Percentiles rank a stretch among this genome's conserved stretches.
These are phyloP conservation scores for Fusarium bulbicola DNA, from an alignment of 2,329 filamentous ascomycete species.

Conservation along the genomic window DNA sequence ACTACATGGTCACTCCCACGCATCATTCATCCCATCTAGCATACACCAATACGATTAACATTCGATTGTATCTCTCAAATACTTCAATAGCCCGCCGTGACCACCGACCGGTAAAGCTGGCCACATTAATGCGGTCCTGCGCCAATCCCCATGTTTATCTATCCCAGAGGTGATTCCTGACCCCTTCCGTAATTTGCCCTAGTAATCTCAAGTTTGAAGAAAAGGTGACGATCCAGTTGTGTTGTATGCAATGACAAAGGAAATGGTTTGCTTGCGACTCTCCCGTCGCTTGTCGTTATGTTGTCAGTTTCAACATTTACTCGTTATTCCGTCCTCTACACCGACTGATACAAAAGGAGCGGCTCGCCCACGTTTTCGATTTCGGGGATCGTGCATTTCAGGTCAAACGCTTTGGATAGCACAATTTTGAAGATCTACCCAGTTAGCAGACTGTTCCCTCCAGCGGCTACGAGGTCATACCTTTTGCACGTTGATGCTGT, in stretches of 20 bases:
- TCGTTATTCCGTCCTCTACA: constrained; percentile 42
- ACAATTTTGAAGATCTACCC: constrained; percentile 98
- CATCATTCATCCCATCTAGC: constrained; percentile 22
- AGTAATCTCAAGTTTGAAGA: constrained; percentile 34
- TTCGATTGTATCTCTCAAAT: constrained; percentile 31
- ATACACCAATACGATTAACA: constrained; percentile 36
- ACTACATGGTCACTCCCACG: neutral
- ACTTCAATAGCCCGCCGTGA: constrained; percentile 29
- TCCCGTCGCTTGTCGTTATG: constrained; percentile 27
- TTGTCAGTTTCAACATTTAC: constrained; percentile 38
- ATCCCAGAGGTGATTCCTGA: constrained; percentile 34
- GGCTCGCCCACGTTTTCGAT: constrained; percentile 99
- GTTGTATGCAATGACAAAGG: constrained; percentile 38
- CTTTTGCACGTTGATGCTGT: constrained; percentile 99
- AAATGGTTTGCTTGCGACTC: constrained; percentile 20
- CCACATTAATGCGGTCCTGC: constrained; percentile 29
- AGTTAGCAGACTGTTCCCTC: neutral
- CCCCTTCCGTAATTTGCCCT: constrained; percentile 35
- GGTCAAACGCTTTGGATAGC: constrained; percentile 95
- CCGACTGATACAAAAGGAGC: constrained; percentile 85
- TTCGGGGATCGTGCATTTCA: constrained; percentile 98
- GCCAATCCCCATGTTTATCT: constrained; percentile 36
- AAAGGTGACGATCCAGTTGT: constrained; percentile 36
- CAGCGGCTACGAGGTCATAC: constrained; percentile 64
- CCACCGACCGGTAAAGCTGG: constrained; percentile 26